Evolutionary conservation across 2,329 filamentous ascomycete species (phyloP).

Genomic region (Sporothrix inflata): DNA sequence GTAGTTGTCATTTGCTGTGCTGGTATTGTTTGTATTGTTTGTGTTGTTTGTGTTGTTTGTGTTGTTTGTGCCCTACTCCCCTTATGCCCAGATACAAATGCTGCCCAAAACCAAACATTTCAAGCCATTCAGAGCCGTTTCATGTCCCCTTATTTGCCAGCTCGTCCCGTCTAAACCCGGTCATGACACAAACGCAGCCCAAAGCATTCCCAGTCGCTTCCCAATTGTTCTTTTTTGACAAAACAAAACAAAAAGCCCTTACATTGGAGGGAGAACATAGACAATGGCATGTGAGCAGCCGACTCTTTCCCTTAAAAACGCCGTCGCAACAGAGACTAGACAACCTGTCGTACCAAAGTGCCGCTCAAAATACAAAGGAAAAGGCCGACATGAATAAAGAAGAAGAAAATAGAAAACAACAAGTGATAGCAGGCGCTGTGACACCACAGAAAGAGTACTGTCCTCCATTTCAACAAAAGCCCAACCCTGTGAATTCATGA

Average conservation of each 20-base stretch:
- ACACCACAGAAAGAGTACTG: neutral
- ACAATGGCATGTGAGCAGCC: neutral
- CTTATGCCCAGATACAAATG: conserved; percentile 8
- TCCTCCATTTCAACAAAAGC: neutral
- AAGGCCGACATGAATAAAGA: neutral
- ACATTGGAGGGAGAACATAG: too few species aligned
- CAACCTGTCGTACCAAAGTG: neutral
- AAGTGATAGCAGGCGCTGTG: neutral
- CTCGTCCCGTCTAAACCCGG: neutral
- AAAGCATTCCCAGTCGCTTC: neutral
- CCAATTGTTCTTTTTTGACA: neutral
- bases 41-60: neutral
- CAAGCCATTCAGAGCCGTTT: neutral
- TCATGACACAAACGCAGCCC: neutral
- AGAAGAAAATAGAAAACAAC: neutral
- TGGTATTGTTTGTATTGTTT: neutral
- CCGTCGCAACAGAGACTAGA: neutral
- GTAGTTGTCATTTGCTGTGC: neutral
- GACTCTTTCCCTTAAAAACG: neutral
- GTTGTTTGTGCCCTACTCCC: neutral
- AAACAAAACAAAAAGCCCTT: neutral
- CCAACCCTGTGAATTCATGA: too few species aligned
- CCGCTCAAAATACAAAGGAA: neutral
- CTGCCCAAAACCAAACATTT: neutral
- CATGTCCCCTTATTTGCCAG: neutral